phyloP scores from a whole-genome alignment of 1,139 yeast species.

The Nakaseomyces kungkrabaensis region DNA sequence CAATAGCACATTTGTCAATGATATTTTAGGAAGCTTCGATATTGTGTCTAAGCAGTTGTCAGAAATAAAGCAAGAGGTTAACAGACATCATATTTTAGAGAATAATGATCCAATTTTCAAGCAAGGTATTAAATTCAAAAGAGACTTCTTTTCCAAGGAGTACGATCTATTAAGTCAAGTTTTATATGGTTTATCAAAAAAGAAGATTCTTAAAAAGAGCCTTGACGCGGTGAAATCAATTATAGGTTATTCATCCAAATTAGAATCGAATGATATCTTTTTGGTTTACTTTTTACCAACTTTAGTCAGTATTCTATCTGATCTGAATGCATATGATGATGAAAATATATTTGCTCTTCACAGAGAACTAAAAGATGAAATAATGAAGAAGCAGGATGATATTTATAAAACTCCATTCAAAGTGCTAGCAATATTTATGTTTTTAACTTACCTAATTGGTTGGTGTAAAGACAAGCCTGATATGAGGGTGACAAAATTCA shows the following conservation, averaged over 20 bases:
- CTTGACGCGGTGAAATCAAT: conserved; percentile 34
- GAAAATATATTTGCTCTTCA: conserved; percentile 32
- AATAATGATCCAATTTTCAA: conserved; percentile 41
- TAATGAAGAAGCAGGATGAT: conserved; percentile 32
- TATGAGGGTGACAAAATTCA: conserved; percentile 33
- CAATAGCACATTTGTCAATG: conserved; percentile 30
- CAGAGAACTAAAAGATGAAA: conserved; percentile 25
- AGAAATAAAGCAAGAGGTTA: conserved; percentile 52
- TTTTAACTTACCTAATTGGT: conserved; percentile 54
- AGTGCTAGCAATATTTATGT: conserved; percentile 49
- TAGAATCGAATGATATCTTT: conserved; percentile 53
- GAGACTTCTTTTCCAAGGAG: conserved; percentile 50
- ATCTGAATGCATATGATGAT: conserved; percentile 27
- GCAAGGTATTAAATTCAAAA: conserved; percentile 47
- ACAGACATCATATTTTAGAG: conserved; percentile 54
- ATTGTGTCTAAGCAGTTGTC: conserved; percentile 46
- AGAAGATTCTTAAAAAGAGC: conserved; percentile 31
- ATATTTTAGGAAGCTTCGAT: conserved; percentile 44
- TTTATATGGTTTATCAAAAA: conserved; percentile 40
- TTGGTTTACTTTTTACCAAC: conserved; percentile 59
- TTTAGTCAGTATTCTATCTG: conserved; percentile 38
- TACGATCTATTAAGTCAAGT: conserved; percentile 69
- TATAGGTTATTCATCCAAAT: conserved; percentile 33
- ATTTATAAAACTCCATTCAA: conserved; percentile 46
- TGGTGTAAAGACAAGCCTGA: conserved; percentile 53